A percentile compares a stretch with the other conserved stretches of the same genome.
Evolutionary conservation across 1,284 basidiomycete genomes (phyloP).

Genomic region (Fomitopsis pinicola): DNA sequence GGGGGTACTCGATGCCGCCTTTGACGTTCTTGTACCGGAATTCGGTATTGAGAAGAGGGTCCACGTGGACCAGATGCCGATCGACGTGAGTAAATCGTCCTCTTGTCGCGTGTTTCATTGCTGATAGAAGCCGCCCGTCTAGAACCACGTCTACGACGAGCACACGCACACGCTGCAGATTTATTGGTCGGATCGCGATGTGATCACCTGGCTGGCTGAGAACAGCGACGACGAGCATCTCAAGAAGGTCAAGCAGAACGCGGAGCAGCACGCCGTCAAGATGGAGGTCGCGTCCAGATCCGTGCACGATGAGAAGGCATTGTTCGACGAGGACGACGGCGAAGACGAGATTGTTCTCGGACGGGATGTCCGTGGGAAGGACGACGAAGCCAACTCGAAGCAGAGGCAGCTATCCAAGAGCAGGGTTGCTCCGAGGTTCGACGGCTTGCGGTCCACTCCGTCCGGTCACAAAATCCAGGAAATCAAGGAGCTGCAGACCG

Average conservation of each 20-base stretch:
- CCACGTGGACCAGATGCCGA: slow-evolving; percentile 98
- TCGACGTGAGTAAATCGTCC: slow-evolving; percentile 58
- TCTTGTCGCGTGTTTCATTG: neutral
- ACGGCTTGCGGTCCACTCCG: slow-evolving; percentile 68
- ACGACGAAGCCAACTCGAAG: slow-evolving; percentile 56
- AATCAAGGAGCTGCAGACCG: slow-evolving; percentile 84
- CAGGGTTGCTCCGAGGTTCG: slow-evolving; percentile 70
- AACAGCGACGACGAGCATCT: slow-evolving; percentile 92
- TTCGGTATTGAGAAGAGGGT: slow-evolving; percentile 98
- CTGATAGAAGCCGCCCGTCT: neutral
- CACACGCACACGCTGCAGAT: slow-evolving; percentile 86
- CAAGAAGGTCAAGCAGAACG: slow-evolving; percentile 86
- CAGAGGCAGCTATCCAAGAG: slow-evolving; percentile 76
- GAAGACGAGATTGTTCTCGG: slow-evolving; percentile 79
- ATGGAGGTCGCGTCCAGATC: slow-evolving; percentile 82
- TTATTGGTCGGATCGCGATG: slow-evolving; percentile 89
- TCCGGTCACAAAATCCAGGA: slow-evolving; percentile 91
- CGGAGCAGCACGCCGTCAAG: slow-evolving; percentile 79
- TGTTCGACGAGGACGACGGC: slow-evolving; percentile 85
- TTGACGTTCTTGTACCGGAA: slow-evolving; percentile 91
- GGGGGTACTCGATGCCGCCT: slow-evolving; percentile 91
- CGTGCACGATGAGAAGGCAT: slow-evolving; percentile 79
- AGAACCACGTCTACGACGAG: slow-evolving; percentile 95
- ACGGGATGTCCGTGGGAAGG: slow-evolving; percentile 42
- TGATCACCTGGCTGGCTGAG: slow-evolving; percentile 92